Evolutionary conservation across 1,284 basidiomycete species (phyloP).

Genomic region (Fistulinella cinereoalba): DNA sequence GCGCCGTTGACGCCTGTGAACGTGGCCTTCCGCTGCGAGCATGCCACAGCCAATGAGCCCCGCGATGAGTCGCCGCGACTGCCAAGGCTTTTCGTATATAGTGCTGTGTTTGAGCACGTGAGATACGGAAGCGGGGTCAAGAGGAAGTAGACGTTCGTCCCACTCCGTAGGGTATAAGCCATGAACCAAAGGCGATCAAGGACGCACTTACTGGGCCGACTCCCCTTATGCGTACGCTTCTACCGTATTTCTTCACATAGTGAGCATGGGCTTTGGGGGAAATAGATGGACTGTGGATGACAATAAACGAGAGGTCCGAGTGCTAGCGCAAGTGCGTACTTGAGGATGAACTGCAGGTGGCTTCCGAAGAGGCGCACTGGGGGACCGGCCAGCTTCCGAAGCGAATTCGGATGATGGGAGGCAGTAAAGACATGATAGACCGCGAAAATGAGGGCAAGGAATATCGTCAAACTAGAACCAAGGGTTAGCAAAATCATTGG

Average conservation of each 20-base stretch:
- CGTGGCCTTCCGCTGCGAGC: slow-evolving; percentile 70
- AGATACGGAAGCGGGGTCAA: slow-evolving; percentile 68
- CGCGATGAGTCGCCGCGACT: slow-evolving; percentile 69
- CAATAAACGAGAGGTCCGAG: slow-evolving; percentile 3
- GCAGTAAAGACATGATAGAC: slow-evolving; percentile 37
- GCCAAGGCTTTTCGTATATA: slow-evolving; percentile 78
- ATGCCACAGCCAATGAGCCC: slow-evolving; percentile 74
- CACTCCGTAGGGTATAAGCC: slow-evolving; percentile 55
- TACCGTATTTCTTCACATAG: slow-evolving; percentile 53
- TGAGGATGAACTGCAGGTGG: slow-evolving; percentile 54
- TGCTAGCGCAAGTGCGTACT: slow-evolving; percentile 41
- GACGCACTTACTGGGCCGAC: slow-evolving; percentile 54
- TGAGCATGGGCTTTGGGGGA: slow-evolving; percentile 54
- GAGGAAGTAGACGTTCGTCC: slow-evolving; percentile 71
- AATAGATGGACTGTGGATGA: slow-evolving; percentile 46
- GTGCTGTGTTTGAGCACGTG: slow-evolving; percentile 67
- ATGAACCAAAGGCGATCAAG: background rate
- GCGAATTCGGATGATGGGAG: slow-evolving; percentile 45
- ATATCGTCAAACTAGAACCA: slow-evolving; percentile 16
- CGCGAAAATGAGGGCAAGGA: slow-evolving; percentile 23
- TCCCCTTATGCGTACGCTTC: slow-evolving; percentile 60
- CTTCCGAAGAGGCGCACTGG: slow-evolving; percentile 48
- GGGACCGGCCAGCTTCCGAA: slow-evolving; percentile 58
- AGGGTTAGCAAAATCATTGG: slow-evolving; percentile 7
- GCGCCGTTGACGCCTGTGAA: slow-evolving; percentile 72